Evolutionary conservation across 139 green algal species (phyloP).

Genomic region (Ostreobium quekettii): DNA sequence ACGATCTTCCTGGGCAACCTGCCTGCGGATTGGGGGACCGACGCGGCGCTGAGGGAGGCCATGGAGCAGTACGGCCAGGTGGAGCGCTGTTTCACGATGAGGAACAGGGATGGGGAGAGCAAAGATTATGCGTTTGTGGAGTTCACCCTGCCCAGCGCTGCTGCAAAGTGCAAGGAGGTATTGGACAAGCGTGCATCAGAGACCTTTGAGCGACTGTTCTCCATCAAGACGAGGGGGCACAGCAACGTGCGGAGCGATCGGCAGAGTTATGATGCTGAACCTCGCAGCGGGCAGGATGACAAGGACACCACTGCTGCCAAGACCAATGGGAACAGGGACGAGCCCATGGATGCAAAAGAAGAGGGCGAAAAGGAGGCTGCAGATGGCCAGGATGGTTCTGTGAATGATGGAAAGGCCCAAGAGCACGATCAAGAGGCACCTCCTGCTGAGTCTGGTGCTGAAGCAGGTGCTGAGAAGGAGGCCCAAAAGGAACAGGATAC

Average conservation of each 20-base stretch:
- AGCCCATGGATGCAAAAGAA: constrained; percentile 16
- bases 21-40: constrained; percentile 21
- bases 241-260: neutral
- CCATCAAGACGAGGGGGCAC: neutral
- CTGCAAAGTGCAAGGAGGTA: constrained; percentile 31
- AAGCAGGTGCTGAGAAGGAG: constrained; percentile 9
- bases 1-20: constrained; percentile 52
- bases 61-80: constrained; percentile 35
- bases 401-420: constrained; percentile 16
- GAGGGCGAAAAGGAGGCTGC: constrained; percentile 11
- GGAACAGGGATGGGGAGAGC: constrained; percentile 28
- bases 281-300: too few species aligned
- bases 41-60: constrained; percentile 23
- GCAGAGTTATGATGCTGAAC: too few species aligned
- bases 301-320: too few species aligned
- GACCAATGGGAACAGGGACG: too few species aligned
- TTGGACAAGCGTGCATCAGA: constrained; percentile 25
- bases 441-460: constrained; percentile 1
- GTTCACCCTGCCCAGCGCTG: constrained; percentile 30
- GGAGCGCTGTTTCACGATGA: constrained; percentile 45
- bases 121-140: constrained; percentile 59
- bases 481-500: neutral
- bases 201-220: neutral
- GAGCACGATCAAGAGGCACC: neutral
- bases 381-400: neutral